A percentile compares a stretch with the other conserved stretches of the same genome.
phyloP scores from a whole-genome alignment of 805 yeast species.

The Kodamaea kaohsiungensis region DNA sequence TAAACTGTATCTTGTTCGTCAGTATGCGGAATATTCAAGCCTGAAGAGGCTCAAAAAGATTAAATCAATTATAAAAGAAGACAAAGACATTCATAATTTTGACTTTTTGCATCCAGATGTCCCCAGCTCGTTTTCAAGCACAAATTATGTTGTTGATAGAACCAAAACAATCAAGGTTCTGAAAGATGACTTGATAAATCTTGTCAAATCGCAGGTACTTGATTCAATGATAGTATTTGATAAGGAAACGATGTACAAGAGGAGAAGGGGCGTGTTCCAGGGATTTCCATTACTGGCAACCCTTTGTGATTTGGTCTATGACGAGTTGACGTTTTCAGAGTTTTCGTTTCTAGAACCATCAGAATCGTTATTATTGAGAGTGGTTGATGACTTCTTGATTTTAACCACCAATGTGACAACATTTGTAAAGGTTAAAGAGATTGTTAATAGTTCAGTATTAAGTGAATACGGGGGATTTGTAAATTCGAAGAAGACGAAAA shows the following conservation, averaged over 20 bases:
- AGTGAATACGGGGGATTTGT: slow-evolving; percentile 35
- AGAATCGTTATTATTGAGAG: slow-evolving; percentile 49
- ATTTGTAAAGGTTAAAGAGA: slow-evolving; percentile 19
- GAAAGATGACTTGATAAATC: slow-evolving; percentile 44
- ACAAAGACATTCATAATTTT: slow-evolving; percentile 12
- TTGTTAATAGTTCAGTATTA: slow-evolving; percentile 22
- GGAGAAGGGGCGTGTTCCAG: slow-evolving; percentile 77
- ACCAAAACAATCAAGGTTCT: slow-evolving; percentile 36
- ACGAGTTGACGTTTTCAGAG: slow-evolving; percentile 50
- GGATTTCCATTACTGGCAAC: slow-evolving; percentile 78
- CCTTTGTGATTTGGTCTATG: slow-evolving; percentile 74
- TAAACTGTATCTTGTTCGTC: slow-evolving; percentile 22
- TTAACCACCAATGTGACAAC: slow-evolving; percentile 45
- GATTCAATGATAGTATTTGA: slow-evolving; percentile 47
- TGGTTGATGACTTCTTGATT: slow-evolving; percentile 87
- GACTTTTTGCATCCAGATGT: neutral
- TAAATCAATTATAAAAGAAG: slow-evolving; percentile 15
- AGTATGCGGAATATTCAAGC: slow-evolving; percentile 12
- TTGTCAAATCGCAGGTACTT: slow-evolving; percentile 55
- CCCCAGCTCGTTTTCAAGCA: neutral
- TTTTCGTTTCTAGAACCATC: slow-evolving; percentile 22
- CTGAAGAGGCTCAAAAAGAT: slow-evolving; percentile 11
- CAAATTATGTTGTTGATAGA: slow-evolving; percentile 26
- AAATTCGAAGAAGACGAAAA: slow-evolving; percentile 30
- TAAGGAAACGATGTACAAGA: slow-evolving; percentile 35